phyloP scores from a whole-genome alignment of 768 basidiomycete species.

The Naganishia randhawae region DNA sequence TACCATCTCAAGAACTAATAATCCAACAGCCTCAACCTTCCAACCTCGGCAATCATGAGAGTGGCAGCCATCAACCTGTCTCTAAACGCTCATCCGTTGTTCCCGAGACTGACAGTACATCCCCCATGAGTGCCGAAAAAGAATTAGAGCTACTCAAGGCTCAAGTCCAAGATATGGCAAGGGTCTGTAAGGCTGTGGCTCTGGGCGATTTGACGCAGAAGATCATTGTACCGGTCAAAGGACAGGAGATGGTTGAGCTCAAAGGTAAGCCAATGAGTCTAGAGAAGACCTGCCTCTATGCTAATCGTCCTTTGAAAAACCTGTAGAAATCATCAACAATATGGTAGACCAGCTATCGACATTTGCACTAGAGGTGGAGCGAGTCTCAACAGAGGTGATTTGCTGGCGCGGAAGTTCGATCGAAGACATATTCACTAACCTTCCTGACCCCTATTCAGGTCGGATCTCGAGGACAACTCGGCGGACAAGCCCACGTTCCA shows the following conservation, averaged over 20 bases:
- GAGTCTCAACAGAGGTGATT: slow-evolving; percentile 58
- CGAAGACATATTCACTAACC: slow-evolving; percentile 17
- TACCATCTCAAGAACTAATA: neutral
- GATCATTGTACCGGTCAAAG: slow-evolving; percentile 73
- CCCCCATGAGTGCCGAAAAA: slow-evolving; percentile 52
- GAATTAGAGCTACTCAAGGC: slow-evolving; percentile 75
- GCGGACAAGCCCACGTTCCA: slow-evolving; percentile 83
- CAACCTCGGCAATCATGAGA: neutral
- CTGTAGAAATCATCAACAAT: slow-evolving; percentile 60
- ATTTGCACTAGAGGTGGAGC: slow-evolving; percentile 87
- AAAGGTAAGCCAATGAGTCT: slow-evolving; percentile 53
- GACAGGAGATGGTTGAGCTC: slow-evolving; percentile 73
- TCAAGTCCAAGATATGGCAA: slow-evolving; percentile 75
- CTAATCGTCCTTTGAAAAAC: neutral
- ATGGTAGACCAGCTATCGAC: slow-evolving; percentile 70
- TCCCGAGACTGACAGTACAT: neutral
- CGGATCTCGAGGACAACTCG: slow-evolving; percentile 59
- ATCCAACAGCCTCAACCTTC: neutral
- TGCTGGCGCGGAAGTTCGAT: neutral
- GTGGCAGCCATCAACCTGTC: neutral
- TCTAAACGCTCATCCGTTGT: neutral
- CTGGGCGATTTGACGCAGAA: slow-evolving; percentile 71
- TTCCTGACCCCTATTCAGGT: slow-evolving; percentile 43
- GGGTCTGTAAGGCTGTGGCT: slow-evolving; percentile 76
- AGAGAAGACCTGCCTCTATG: too few species aligned